Base-by-base conservation (phyloP, 2,329 filamentous ascomycete species). In the Penicillium sp. region DNA sequence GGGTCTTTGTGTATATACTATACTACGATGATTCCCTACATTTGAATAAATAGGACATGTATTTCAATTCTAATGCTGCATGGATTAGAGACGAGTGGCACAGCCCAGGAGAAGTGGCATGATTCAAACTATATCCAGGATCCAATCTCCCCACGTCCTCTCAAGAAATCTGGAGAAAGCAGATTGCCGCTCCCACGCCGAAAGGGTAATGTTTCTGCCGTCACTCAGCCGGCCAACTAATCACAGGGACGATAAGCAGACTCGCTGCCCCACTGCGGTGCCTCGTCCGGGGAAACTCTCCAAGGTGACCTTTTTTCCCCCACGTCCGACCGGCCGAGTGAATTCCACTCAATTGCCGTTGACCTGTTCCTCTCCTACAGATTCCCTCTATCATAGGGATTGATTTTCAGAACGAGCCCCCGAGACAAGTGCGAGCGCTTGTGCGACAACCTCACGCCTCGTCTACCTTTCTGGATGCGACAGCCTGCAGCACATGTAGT, bases 181-280 rank as follows among this genome's bases (percentile, higher is more conserved):
- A 9, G 41, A 14, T 9, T 18, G 49, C 49, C 22, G 33, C 13
- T 35, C 16, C 36, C 6, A 27, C 22, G 39, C 49, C 19, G 49
- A 22, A 31, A 39, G 49, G 49, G 10, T 51, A 51, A 51, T 24
- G 33, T 24, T 51, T 51, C 49, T 51, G 49, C 49, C 49, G 49
- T 31, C 43, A 11, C 43, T n/a, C 43, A 24, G 4, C 24, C 44
- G 2, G 16, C 46, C 46, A 19, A 35, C 46, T 49, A 62, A 62
- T 62, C 60, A 62, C 4, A 53, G 13, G 22, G 40, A 16, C 57
- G 60, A 57, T 57, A 61, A 60, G 60, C 49, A 33, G 41, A 54
- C 43, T 39, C 31, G 4, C 35, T n/a, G 51, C 51, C 56, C 59
- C 56, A 58, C 55, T 52, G 52, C 41, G 37, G 47, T 53, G 46